phyloP scores from a whole-genome alignment of 768 basidiomycete genomes.

The Phallus indusiatus region DNA sequence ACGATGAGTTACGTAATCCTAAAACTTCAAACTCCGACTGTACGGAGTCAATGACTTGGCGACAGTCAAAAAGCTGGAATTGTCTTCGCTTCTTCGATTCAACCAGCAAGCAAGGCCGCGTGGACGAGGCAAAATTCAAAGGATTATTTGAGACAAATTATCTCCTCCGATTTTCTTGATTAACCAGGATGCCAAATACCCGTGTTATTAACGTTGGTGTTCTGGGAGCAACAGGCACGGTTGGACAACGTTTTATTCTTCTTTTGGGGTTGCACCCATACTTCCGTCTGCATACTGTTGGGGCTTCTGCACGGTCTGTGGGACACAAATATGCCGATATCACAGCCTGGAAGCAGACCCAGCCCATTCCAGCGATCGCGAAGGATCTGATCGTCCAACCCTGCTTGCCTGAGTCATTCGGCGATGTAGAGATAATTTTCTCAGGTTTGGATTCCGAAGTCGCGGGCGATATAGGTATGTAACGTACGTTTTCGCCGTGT shows the following conservation, averaged over 20 bases:
- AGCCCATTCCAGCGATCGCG: slow-evolving; percentile 60
- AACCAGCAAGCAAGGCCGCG: too few relatives aligned
- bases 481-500: too few relatives aligned
- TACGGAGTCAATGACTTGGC: too few relatives aligned
- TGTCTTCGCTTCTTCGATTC: too few relatives aligned
- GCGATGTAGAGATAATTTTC: slow-evolving; percentile 80
- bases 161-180: too few relatives aligned
- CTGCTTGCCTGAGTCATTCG: slow-evolving; percentile 71
- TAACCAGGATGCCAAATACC: too few relatives aligned
- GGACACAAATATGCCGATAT: slow-evolving; percentile 71
- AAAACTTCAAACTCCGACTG: too few relatives aligned
- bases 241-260: slow-evolving; percentile 90
- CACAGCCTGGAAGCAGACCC: slow-evolving; percentile 76
- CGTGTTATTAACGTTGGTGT: slow-evolving; percentile 52
- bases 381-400: slow-evolving; percentile 58
- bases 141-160: too few relatives aligned
- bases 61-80: too few relatives aligned
- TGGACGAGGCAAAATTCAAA: too few relatives aligned
- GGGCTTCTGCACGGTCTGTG: slow-evolving; percentile 82
- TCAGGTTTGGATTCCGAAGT: slow-evolving; percentile 94
- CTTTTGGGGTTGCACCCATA: slow-evolving; percentile 84
- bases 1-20: too few relatives aligned
- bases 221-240: slow-evolving; percentile 86
- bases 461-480: slow-evolving; percentile 88
- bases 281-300: slow-evolving; percentile 79